A percentile compares a stretch with the other conserved stretches of the same genome.
Evolutionary conservation across 495 filamentous ascomycete species (phyloP).

Genomic region (Penicillium dipodomyicola): DNA sequence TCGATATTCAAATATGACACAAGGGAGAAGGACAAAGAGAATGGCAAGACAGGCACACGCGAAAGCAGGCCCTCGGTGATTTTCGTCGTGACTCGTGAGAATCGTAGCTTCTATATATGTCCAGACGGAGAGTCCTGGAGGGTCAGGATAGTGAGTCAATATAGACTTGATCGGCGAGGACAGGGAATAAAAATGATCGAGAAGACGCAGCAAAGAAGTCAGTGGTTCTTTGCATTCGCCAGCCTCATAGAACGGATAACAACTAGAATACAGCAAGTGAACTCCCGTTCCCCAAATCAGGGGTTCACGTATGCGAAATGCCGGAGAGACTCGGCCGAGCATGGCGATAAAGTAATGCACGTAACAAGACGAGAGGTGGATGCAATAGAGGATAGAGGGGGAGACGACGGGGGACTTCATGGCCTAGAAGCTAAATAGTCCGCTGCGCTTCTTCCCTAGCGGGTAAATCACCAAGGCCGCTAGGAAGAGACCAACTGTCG

Average conservation of each 20-base stretch:
- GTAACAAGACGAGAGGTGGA: neutral
- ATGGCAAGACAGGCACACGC: conserved; percentile 5
- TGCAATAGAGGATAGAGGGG: neutral
- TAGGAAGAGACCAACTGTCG: conserved; percentile 86
- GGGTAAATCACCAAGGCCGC: conserved; percentile 88
- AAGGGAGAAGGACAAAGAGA: neutral
- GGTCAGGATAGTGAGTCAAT: conserved; percentile 15
- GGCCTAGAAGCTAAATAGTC: conserved; percentile 77
- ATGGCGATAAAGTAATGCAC: neutral
- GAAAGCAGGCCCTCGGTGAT: conserved; percentile 17
- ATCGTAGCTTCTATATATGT: conserved; percentile 33
- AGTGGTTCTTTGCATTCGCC: neutral
- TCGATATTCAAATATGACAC: neutral
- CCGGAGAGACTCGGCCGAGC: conserved; percentile 1
- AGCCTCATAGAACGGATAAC: neutral
- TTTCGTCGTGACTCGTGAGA: conserved; percentile 31
- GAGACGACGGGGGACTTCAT: neutral
- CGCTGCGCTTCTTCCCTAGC: conserved; percentile 84
- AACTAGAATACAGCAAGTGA: neutral
- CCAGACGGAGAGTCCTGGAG: conserved; percentile 3
- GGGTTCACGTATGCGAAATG: conserved; percentile 7
- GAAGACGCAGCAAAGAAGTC: neutral
- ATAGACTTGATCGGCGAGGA: conserved; percentile 19
- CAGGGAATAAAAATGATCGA: neutral
- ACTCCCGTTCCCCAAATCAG: neutral